phyloP scores from a whole-genome alignment of 768 basidiomycete genomes.

The Tulasnella sp. region DNA sequence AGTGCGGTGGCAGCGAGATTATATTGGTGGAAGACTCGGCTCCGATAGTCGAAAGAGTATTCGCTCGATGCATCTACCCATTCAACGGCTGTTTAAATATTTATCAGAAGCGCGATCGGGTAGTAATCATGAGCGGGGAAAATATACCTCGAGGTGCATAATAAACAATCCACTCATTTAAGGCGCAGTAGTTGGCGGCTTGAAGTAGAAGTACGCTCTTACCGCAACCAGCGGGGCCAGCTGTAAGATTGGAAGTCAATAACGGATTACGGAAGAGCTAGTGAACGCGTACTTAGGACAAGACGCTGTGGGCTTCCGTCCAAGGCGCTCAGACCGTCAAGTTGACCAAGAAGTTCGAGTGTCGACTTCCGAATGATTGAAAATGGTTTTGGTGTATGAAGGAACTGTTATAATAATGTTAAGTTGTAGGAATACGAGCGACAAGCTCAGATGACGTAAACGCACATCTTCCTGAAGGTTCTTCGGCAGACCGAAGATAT shows the following conservation, averaged over 20 bases:
- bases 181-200: constrained; percentile 53
- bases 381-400: constrained; percentile 54
- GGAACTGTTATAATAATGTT: constrained; percentile 24
- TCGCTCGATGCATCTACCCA: constrained; percentile 67
- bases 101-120: neutral
- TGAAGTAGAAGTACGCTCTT: constrained; percentile 76
- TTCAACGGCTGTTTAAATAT: constrained; percentile 38
- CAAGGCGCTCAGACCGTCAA: constrained; percentile 31
- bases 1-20: constrained; percentile 52
- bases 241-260: constrained; percentile 31
- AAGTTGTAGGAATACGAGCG: neutral
- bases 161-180: constrained; percentile 66
- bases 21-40: constrained; percentile 69
- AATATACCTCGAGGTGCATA: constrained; percentile 69
- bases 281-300: constrained; percentile 48
- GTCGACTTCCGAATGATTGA: constrained; percentile 65
- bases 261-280: neutral
- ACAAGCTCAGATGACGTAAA: constrained; percentile 4
- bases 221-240: constrained; percentile 64
- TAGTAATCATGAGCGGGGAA: neutral
- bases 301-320: constrained; percentile 28
- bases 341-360: constrained; percentile 38
- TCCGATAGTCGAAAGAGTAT: constrained; percentile 63
- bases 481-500: constrained; percentile 61
- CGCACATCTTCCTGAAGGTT: constrained; percentile 61